A percentile compares a stretch with the other conserved stretches of the same genome.
Conservation (phyloP, 805 yeast species). For the Hanseniaspora pseudoguilliermondii region DNA sequence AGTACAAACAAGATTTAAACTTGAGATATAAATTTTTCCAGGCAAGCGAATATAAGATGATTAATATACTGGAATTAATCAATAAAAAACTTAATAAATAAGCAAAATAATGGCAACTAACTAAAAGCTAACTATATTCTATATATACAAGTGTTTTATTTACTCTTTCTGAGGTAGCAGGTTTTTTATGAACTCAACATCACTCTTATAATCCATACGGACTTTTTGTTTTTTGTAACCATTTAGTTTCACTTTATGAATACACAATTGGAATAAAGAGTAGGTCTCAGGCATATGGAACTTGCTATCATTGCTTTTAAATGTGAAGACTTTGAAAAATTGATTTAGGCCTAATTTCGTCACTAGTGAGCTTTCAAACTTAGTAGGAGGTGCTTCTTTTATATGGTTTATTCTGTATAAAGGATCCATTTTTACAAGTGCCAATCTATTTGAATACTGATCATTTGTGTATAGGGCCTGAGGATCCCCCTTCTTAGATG, state of each 20-base stretch:
- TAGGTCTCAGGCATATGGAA: neutral
- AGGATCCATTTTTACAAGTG: neutral
- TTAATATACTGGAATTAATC: neutral
- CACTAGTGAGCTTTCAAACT: neutral
- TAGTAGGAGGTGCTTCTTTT: neutral
- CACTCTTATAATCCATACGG: neutral
- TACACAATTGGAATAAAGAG: neutral
- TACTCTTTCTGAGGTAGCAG: neutral
- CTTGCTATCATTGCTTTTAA: neutral
- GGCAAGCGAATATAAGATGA: neutral
- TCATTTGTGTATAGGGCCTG: neutral
- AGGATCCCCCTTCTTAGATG: neutral
- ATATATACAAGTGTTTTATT: neutral
- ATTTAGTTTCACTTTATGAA: neutral
- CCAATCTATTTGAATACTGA: neutral
- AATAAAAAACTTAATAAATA: neutral
- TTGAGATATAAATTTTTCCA: neutral
- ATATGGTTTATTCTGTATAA: neutral
- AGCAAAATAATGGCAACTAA: neutral
- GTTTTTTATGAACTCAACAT: neutral
- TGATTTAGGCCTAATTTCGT: neutral
- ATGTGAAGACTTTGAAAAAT: neutral
- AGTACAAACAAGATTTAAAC: neutral
- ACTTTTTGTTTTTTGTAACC: neutral
- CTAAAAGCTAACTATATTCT: neutral